Conservation (phyloP, 106 monocot species). For the Agapanthus africanus region DNA sequence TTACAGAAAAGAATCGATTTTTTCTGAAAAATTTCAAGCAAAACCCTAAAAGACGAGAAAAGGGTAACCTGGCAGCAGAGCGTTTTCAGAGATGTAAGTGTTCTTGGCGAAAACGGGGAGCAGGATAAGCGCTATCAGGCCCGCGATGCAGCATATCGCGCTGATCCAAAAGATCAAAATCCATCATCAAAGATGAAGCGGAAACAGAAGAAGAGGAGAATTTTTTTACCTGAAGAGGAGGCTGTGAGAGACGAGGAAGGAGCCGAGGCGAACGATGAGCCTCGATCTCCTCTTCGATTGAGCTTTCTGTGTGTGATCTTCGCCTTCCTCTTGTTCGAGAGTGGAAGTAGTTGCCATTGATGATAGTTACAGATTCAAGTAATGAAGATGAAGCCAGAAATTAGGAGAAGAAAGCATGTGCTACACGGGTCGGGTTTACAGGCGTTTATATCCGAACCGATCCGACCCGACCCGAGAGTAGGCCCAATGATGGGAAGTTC, state of each 20-base stretch:
- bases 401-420: too few species aligned
- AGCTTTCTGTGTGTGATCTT: too few species aligned
- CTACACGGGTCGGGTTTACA: too few species aligned
- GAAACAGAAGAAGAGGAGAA: not conserved
- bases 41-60: not conserved
- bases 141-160: slow-evolving; percentile 48
- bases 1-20: not conserved
- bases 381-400: too few species aligned
- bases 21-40: not conserved
- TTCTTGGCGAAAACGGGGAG: slow-evolving; percentile 79
- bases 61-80: slow-evolving; percentile 71
- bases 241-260: slow-evolving; percentile 56
- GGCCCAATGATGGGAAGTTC: too few species aligned
- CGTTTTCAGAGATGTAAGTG: slow-evolving; percentile 92
- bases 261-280: slow-evolving; percentile 64
- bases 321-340: too few species aligned
- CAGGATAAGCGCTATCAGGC: slow-evolving; percentile 42
- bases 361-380: too few species aligned
- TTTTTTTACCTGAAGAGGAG: slow-evolving; percentile 38
- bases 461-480: too few species aligned
- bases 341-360: too few species aligned
- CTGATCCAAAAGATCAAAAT: slow-evolving; percentile 20
- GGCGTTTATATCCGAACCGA: too few species aligned
- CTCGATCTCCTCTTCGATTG: slow-evolving; percentile 34
- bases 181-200: not conserved